These are phyloP conservation scores for Zhuliangozyma blackwelliae DNA, from an alignment of 1,139 yeast genomes.

Conservation along the genomic window DNA sequence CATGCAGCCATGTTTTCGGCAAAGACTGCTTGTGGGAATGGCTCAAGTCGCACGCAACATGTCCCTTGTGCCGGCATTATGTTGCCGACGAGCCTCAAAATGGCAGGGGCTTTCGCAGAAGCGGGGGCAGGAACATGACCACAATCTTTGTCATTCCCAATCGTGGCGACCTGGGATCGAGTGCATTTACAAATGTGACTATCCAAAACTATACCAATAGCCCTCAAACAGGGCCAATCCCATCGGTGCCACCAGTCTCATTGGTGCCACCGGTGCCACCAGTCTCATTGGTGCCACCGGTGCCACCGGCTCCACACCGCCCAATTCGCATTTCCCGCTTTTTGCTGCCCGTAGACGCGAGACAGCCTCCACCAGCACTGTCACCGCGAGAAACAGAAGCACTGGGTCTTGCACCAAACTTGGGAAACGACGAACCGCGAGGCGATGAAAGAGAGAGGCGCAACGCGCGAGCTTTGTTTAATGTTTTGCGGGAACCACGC, in stretches of 20 bases:
- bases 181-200: constrained; percentile 4
- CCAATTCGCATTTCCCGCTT: too few relatives aligned
- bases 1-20: constrained; percentile 81
- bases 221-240: not conserved
- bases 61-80: constrained; percentile 74
- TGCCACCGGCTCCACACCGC: not conserved
- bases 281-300: not conserved
- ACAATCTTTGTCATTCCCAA: constrained; percentile 8
- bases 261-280: not conserved
- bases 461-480: too few relatives aligned
- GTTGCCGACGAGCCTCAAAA: constrained; percentile 28
- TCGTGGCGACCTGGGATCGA: constrained; percentile 2
- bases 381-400: too few relatives aligned
- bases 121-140: constrained; percentile 7
- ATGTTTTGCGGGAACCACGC: too few relatives aligned
- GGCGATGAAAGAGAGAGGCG: too few relatives aligned
- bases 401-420: too few relatives aligned
- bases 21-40: constrained; percentile 69
- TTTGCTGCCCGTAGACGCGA: too few relatives aligned
- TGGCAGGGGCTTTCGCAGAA: not conserved
- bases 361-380: too few relatives aligned
- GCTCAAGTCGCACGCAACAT: constrained; percentile 63
- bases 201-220: constrained; percentile 6
- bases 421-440: too few relatives aligned
- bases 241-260: not conserved